A percentile compares a stretch with the other conserved stretches of the same genome.
phyloP scores from a whole-genome alignment of 768 basidiomycete genomes.

The Sistotremastrum suecicum region DNA sequence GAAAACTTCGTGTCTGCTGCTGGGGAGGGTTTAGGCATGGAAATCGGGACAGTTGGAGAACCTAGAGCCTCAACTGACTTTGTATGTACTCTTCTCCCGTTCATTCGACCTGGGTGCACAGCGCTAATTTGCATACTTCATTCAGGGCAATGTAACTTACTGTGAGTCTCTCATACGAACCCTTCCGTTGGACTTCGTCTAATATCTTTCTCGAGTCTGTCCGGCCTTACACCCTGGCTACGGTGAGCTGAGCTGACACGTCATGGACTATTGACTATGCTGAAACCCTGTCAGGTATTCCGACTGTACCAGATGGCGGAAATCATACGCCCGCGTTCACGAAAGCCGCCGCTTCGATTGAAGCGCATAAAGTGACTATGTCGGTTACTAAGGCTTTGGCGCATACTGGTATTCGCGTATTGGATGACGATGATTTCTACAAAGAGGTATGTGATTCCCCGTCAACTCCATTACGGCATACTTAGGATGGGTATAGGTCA shows the following conservation, averaged over 20 bases:
- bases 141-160: constrained; percentile 62
- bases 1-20: constrained; percentile 36
- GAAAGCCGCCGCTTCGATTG: constrained; percentile 41
- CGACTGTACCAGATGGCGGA: constrained; percentile 54
- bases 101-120: constrained; percentile 1
- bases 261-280: neutral
- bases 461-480: neutral
- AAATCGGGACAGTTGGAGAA: constrained; percentile 17
- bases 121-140: neutral
- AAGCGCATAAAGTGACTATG: constrained; percentile 53
- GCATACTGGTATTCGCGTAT: constrained; percentile 48
- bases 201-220: neutral
- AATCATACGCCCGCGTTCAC: constrained; percentile 66
- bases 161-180: constrained; percentile 23
- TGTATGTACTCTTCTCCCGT: constrained; percentile 1
- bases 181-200: constrained; percentile 1
- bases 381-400: constrained; percentile 61
- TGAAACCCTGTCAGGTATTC: constrained; percentile 44
- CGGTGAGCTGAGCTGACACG: neutral
- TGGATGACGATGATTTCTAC: constrained; percentile 56
- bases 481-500: no score
- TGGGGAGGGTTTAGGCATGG: constrained; percentile 29
- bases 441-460: constrained; percentile 27
- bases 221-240: neutral
- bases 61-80: constrained; percentile 64